Evolutionary conservation across 768 basidiomycete genomes (phyloP).

Genomic region (Kondoa subrosea): DNA sequence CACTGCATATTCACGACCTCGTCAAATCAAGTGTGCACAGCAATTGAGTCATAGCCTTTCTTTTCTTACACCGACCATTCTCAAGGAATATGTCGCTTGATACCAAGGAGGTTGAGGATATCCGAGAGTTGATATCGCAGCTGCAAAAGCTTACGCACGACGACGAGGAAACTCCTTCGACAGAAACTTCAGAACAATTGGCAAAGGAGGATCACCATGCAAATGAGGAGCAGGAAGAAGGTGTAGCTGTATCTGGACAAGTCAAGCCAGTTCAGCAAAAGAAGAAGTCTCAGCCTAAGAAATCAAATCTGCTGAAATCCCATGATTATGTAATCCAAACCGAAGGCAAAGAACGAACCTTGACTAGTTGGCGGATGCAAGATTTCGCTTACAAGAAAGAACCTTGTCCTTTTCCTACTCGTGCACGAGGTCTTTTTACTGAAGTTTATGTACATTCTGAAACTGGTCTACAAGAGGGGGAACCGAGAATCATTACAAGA

Average conservation of each 20-base stretch:
- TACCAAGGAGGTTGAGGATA: neutral
- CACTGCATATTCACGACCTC: no score
- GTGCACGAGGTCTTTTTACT: conserved; percentile 84
- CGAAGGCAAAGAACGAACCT: neutral
- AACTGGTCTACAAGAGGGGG: conserved; percentile 29
- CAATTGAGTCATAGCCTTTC: no score
- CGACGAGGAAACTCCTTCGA: no score
- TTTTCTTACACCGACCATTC: no score
- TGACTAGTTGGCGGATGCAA: conserved; percentile 93
- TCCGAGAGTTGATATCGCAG: neutral
- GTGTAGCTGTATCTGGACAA: neutral
- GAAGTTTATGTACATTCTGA: conserved; percentile 26
- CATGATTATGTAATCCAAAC: neutral
- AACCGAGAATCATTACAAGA: conserved; percentile 49
- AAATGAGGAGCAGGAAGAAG: neutral
- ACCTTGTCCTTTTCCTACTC: conserved; percentile 79
- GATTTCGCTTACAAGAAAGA: conserved; percentile 85
- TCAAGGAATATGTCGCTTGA: neutral
- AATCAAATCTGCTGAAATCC: neutral
- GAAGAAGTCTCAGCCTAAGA: neutral
- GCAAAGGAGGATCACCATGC: no score
- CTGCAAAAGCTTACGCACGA: neutral
- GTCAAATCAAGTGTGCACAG: no score
- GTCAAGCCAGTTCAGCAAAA: neutral
- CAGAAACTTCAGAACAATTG: no score